Conservation (phyloP, 179 eudicot genomes). For the Beta macrorhiza region DNA sequence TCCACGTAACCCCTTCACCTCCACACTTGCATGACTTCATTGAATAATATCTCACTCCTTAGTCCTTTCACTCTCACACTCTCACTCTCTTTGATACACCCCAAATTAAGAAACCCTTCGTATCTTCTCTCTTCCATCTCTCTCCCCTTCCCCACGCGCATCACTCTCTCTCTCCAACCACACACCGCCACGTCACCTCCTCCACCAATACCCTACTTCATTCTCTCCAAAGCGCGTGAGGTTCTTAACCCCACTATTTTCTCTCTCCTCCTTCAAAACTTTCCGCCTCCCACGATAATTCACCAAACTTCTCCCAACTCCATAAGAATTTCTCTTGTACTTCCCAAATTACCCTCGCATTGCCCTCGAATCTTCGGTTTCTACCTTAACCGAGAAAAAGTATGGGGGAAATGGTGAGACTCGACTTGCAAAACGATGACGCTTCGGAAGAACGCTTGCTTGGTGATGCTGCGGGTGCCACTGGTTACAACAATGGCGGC, state of each 20-base stretch:
- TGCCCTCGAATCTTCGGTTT: constrained; percentile 4
- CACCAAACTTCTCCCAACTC: constrained; percentile 8
- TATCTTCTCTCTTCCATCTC: neutral
- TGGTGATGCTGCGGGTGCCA: constrained; percentile 8
- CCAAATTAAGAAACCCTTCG: neutral
- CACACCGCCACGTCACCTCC: neutral
- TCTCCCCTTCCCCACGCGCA: neutral
- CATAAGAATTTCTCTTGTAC: too few relatives aligned
- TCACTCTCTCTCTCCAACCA: neutral
- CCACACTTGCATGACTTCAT: neutral
- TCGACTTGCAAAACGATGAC: constrained; percentile 32
- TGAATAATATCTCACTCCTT: neutral
- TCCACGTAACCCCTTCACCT: neutral
- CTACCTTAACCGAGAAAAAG: constrained; percentile 11
- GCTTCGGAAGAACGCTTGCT: constrained; percentile 53
- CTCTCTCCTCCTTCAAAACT: neutral
- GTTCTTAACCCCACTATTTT: neutral
- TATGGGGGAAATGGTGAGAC: constrained; percentile 48
- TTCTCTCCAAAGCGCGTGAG: neutral
- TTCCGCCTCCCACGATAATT: constrained; percentile 18
- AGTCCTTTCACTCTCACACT: neutral
- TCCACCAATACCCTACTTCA: neutral
- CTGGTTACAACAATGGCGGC: constrained; percentile 15
- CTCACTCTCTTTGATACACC: neutral
- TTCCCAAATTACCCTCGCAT: constrained; percentile 20